Evolutionary conservation across 1,139 yeast species (phyloP), one percentile per base, ranked within the genome.

Genomic region (Kodamaea derodonti): DNA sequence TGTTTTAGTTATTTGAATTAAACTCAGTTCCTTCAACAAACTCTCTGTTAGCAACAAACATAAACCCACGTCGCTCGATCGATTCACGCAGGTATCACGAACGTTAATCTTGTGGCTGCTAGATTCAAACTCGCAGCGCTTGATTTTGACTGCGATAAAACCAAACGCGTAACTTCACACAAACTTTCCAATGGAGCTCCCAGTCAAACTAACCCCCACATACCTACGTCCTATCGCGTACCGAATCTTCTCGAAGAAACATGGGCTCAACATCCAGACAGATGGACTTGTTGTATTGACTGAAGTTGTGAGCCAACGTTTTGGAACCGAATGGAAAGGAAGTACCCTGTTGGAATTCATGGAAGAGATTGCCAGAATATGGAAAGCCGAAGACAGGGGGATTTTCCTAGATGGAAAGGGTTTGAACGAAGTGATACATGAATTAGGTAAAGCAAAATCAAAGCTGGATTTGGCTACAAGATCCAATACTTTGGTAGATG

Each of bases 301-400:
- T 0, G 80, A 79, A 14, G 74, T 75, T 37, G 69, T 92, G 26
- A 92, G 97, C 6, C 69, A 69, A 31, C 72, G 74, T 34, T 90
- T 81, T 59, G 97, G 98, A 3, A 75, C 75, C 9, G 90, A 86
- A 31, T 92, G 98, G 98, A 75, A 83, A 48, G 78, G 86, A 13
- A 62, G 77, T 0, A 73, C 72, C 33, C 73, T 94, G 0, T 81
- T 82, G 45, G 65, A 68, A 38, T 82, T 83, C 46, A 56, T 92
- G 27, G 97, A 92, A 49, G 83, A 80, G 14, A 72, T 90, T 14
- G 96, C 95, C 3, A 69, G 74, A 32, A 51, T 75, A 4, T 92
- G 98, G 98, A 87, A 87, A 49, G 80, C 75, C 32, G 95, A 88
- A 51, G 95, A 87, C 39, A 65, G 94, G 27, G 97, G 96, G 0